phyloP scores from a whole-genome alignment of 805 yeast species.

The Barnettozyma californica region DNA sequence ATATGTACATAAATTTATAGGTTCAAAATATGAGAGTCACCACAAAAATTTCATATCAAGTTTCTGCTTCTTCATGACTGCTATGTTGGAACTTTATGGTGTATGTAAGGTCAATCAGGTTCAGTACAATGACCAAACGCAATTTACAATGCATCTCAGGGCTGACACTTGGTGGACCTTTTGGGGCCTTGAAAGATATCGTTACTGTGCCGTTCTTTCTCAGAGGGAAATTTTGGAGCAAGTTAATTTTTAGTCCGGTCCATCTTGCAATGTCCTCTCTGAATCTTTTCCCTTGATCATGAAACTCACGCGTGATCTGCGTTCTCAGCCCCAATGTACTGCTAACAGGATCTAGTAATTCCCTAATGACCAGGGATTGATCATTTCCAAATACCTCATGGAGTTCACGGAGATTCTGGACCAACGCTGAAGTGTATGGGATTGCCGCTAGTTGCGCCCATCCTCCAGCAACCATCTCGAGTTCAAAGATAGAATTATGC shows the following conservation, averaged over 20 bases:
- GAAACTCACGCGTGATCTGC: not conserved
- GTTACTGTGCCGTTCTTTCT: constrained; percentile 2
- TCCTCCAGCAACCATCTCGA: not conserved
- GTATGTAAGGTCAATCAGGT: not conserved
- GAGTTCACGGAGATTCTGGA: not conserved
- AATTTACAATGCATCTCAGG: not conserved
- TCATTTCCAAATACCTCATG: not conserved
- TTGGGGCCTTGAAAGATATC: not conserved
- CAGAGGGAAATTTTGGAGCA: not conserved
- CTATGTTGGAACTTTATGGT: not conserved
- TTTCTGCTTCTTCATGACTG: not conserved
- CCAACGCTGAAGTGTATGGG: not conserved
- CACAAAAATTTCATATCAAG: not conserved
- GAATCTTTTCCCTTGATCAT: constrained; percentile 1
- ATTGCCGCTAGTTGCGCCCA: not conserved
- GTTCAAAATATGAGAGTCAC: too few relatives aligned
- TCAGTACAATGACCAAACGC: not conserved
- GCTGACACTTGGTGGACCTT: not conserved
- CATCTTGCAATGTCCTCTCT: constrained; percentile 1
- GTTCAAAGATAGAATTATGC: not conserved
- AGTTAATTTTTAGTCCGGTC: not conserved
- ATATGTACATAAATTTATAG: too few relatives aligned
- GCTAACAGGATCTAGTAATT: not conserved
- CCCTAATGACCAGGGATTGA: not conserved
- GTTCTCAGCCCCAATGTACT: not conserved